A percentile compares a stretch with the other conserved stretches of the same genome.
These are phyloP conservation scores for Aplosporella prunicola DNA, from an alignment of 2,329 filamentous ascomycete genomes.

Conservation along the genomic window DNA sequence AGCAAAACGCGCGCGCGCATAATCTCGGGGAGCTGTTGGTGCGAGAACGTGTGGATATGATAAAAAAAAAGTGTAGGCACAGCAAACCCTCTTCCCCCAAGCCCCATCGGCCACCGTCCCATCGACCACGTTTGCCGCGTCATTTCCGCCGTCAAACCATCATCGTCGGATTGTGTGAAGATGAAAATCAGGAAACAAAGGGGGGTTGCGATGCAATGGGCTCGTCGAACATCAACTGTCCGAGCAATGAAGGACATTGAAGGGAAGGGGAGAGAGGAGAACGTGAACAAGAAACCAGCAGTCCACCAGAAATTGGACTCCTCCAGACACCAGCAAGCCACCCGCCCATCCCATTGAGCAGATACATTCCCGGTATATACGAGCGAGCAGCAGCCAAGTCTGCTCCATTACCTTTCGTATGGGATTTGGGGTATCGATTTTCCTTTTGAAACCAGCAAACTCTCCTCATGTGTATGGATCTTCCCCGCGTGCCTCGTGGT, in stretches of 20 bases:
- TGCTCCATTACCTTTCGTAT: conserved; percentile 11
- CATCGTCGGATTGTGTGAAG: conserved; percentile 3
- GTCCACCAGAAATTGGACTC: conserved; percentile 8
- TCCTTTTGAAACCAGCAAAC: conserved; percentile 13
- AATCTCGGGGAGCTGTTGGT: too few relatives aligned
- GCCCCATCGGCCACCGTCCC: neutral
- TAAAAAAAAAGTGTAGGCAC: too few relatives aligned
- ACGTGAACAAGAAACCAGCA: conserved; percentile 5
- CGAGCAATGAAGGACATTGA: conserved; percentile 10
- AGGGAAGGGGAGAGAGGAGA: conserved; percentile 3
- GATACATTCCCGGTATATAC: conserved; percentile 12
- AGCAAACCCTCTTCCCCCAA: conserved; percentile 3
- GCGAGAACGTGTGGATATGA: conserved; percentile 6
- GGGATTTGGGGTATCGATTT: conserved; percentile 12
- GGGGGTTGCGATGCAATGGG: neutral
- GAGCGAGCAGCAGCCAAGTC: conserved; percentile 7
- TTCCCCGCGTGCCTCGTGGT: conserved; percentile 7
- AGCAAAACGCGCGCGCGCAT: too few relatives aligned
- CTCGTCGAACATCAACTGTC: neutral
- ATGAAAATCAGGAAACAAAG: neutral
- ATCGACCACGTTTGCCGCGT: conserved; percentile 3
- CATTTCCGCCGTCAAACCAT: neutral
- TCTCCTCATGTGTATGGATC: conserved; percentile 1
- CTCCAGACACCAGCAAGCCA: conserved; percentile 11
- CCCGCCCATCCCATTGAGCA: conserved; percentile 10